These are phyloP conservation scores for Ophiostoma ulmi DNA, from an alignment of 2,329 filamentous ascomycete genomes.

Conservation along the genomic window DNA sequence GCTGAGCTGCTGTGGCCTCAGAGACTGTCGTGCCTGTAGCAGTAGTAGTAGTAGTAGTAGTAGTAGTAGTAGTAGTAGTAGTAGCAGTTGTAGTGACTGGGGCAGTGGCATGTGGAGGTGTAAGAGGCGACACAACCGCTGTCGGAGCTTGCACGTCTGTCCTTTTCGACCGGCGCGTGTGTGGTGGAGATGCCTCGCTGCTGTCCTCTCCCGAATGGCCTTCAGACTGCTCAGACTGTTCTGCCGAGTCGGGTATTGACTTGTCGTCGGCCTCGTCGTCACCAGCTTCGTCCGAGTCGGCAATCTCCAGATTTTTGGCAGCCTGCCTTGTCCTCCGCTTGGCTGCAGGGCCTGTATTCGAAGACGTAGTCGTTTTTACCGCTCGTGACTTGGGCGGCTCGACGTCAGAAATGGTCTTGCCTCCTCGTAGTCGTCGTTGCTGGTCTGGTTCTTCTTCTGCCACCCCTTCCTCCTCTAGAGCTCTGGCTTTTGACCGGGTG, in stretches of 20 bases:
- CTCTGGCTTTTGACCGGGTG: neutral
- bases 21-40: neutral
- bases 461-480: neutral
- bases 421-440: slow-evolving; percentile 16
- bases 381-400: neutral
- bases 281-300: slow-evolving; percentile 17
- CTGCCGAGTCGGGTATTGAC: slow-evolving; percentile 12
- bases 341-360: no score
- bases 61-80: neutral
- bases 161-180: neutral
- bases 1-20: neutral
- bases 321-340: slow-evolving; percentile 16
- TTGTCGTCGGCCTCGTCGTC: neutral
- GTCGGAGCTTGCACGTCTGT: neutral
- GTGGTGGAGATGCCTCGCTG: slow-evolving; percentile 2
- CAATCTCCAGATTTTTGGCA: slow-evolving; percentile 15
- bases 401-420: neutral
- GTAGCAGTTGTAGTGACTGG: neutral
- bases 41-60: neutral
- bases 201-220: neutral
- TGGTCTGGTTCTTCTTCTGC: neutral
- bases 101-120: neutral
- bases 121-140: neutral
- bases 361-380: neutral
- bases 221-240: neutral